Conservation (phyloP, 495 filamentous ascomycete genomes). For the Hypoxylon fragiforme region DNA sequence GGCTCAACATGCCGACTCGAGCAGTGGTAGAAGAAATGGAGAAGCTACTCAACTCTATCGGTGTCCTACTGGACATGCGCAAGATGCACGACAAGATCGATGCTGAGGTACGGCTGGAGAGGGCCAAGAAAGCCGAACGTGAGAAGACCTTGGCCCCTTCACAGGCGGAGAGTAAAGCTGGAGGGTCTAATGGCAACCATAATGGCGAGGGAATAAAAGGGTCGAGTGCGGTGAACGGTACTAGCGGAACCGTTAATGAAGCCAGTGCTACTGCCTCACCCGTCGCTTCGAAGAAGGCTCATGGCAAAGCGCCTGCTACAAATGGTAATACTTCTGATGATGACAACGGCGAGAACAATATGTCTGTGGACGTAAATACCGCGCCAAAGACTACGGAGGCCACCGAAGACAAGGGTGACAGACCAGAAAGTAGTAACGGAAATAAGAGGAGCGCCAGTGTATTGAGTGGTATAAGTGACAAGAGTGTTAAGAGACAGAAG, state of each 20-base stretch:
- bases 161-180: constrained; percentile 21
- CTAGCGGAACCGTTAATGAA: constrained; percentile 9
- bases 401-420: constrained; percentile 27
- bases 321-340: constrained; percentile 22
- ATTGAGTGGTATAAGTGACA: constrained; percentile 67
- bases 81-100: constrained; percentile 87
- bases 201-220: constrained; percentile 20
- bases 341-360: constrained; percentile 3
- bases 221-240: constrained; percentile 3
- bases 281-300: constrained; percentile 21
- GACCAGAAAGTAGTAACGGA: constrained; percentile 37
- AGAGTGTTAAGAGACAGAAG: constrained; percentile 71
- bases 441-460: constrained; percentile 80
- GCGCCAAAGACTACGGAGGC: constrained; percentile 7
- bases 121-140: constrained; percentile 64
- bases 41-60: constrained; percentile 72
- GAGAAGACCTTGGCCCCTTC: constrained; percentile 46
- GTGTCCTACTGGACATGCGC: constrained; percentile 74
- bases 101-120: constrained; percentile 74
- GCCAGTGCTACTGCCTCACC: constrained; percentile 27
- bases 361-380: not conserved
- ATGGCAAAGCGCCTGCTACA: constrained; percentile 24
- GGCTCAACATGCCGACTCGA: constrained; percentile 84
- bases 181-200: constrained; percentile 31
- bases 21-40: constrained; percentile 81